phyloP scores from a whole-genome alignment of 306 rosid genomes.

The Gastrolobium villosum region DNA sequence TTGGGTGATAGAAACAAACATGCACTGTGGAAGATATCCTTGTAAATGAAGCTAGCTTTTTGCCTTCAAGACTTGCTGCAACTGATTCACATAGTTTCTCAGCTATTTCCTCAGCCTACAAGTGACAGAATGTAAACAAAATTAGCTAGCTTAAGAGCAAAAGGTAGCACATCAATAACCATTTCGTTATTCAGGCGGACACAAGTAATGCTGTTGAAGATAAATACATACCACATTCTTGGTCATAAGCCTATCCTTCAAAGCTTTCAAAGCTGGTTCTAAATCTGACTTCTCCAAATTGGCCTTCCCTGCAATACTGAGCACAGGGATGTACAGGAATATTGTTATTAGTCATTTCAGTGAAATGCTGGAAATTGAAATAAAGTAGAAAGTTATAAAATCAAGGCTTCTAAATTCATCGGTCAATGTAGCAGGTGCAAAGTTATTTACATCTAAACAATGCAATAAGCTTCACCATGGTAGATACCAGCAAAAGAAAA shows the following conservation, averaged over 20 bases:
- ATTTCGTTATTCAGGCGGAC: constrained; percentile 15
- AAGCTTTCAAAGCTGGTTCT: constrained; percentile 96
- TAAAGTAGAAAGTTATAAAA: background rate
- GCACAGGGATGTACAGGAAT: constrained; percentile 39
- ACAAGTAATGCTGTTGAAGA: background rate
- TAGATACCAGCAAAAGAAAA: constrained; percentile 23
- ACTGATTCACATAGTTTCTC: constrained; percentile 99
- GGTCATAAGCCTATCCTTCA: constrained; percentile 98
- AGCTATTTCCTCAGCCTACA: constrained; percentile 97
- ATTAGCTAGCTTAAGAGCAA: constrained; percentile 33
- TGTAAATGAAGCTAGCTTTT: constrained; percentile 92
- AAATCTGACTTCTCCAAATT: constrained; percentile 95
- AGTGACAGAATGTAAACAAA: constrained; percentile 44
- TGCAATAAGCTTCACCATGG: constrained; percentile 9
- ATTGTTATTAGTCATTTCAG: constrained; percentile 30
- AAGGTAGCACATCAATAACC: constrained; percentile 16
- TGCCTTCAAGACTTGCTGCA: constrained; percentile 97
- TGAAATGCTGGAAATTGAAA: constrained; percentile 33
- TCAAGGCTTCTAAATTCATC: background rate
- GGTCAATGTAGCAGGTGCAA: constrained; percentile 8
- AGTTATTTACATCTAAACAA: constrained; percentile 30
- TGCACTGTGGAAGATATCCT: constrained; percentile 98
- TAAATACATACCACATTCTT: constrained; percentile 91
- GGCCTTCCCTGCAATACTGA: constrained; percentile 96
- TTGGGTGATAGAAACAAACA: constrained; percentile 55